A percentile compares a stretch with the other conserved stretches of the same genome.
These are phyloP conservation scores for Rhizoclosmatium sp. DNA, from an alignment of 192 early-diverging fungal species.

Conservation along the genomic window DNA sequence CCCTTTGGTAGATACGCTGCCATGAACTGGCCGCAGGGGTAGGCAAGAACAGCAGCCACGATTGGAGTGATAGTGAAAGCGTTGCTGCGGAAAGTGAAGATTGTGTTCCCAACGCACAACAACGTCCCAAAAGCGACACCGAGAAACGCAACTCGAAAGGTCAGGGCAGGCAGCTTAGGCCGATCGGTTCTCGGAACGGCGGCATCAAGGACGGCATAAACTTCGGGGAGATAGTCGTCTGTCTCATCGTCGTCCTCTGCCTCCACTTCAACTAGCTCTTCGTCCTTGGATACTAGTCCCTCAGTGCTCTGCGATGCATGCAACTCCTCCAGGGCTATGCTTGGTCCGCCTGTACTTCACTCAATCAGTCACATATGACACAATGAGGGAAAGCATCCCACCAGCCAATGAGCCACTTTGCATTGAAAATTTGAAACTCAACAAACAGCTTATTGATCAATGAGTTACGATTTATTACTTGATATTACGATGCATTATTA, in stretches of 20 bases:
- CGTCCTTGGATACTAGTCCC: neutral
- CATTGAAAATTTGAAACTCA: no score
- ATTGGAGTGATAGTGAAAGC: conserved; percentile 61
- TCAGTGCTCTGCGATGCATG: neutral
- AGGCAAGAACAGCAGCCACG: conserved; percentile 76
- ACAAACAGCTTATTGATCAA: no score
- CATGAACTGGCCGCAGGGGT: conserved; percentile 62
- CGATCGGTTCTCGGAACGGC: conserved; percentile 38
- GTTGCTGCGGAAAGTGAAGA: conserved; percentile 47
- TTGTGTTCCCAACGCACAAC: conserved; percentile 35
- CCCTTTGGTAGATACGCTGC: conserved; percentile 56
- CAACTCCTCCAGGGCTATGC: neutral
- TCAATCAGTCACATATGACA: no score
- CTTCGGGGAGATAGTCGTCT: neutral
- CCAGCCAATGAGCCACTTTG: no score
- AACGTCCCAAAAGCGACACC: conserved; percentile 28
- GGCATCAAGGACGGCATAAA: conserved; percentile 12
- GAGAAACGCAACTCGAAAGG: conserved; percentile 36
- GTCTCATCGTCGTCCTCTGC: neutral
- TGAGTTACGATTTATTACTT: no score
- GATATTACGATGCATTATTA: no score
- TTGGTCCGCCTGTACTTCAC: neutral
- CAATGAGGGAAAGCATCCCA: no score
- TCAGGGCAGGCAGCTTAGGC: conserved; percentile 37
- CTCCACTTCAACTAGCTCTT: neutral